Conservation (phyloP, 2,329 filamentous ascomycete genomes). For the Didymella arachidicola region DNA sequence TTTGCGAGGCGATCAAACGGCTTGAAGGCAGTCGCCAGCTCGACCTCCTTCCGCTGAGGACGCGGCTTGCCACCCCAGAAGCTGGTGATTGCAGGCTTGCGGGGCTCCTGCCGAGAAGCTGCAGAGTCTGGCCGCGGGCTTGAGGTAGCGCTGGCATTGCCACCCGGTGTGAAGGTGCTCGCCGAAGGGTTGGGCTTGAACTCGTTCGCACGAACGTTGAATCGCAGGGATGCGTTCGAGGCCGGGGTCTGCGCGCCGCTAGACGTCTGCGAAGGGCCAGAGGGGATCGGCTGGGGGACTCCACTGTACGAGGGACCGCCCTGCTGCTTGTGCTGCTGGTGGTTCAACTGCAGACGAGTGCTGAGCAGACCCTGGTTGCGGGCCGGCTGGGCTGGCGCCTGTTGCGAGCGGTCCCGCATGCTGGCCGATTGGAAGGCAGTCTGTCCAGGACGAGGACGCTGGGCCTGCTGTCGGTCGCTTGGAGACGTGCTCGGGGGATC, state of each 20-base stretch:
- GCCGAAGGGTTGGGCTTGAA: constrained; percentile 88
- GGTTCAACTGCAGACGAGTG: constrained; percentile 60
- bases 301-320: constrained; percentile 54
- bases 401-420: constrained; percentile 53
- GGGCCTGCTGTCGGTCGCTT: constrained; percentile 57
- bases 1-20: constrained; percentile 76
- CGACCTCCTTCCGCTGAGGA: constrained; percentile 62
- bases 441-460: constrained; percentile 53
- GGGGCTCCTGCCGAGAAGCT: constrained; percentile 42
- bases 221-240: constrained; percentile 61
- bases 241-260: constrained; percentile 60
- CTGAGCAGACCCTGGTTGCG: constrained; percentile 57
- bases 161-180: constrained; percentile 78
- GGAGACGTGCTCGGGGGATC: constrained; percentile 44
- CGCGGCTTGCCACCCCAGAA: constrained; percentile 74
- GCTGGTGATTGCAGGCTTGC: constrained; percentile 50
- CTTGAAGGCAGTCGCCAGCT: constrained; percentile 65
- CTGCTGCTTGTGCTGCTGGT: constrained; percentile 60
- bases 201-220: constrained; percentile 72
- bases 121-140: constrained; percentile 69
- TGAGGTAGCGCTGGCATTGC: constrained; percentile 68
- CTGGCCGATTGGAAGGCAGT: constrained; percentile 55
- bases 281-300: constrained; percentile 66
- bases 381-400: constrained; percentile 52
- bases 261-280: constrained; percentile 69